Evolutionary conservation across 164 flowering plant species (phyloP), one percentile per base, ranked within the genome.

Genomic region (Houttuynia cordata): DNA sequence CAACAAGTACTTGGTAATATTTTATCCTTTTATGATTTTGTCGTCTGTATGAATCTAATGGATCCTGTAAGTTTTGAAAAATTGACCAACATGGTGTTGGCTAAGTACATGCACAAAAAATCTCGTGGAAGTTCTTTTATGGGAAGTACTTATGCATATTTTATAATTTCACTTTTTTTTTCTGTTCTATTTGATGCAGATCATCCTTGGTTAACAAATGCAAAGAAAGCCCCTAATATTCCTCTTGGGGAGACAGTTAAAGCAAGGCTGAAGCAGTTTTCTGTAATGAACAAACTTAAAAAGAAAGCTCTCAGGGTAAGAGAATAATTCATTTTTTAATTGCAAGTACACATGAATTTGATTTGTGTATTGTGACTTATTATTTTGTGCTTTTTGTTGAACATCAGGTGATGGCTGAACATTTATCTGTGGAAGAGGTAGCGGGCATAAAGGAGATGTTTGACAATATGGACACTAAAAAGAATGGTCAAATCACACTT

Each of bases 261-360:
- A 73, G 89, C 95, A 39, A 85, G 98, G 70, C 90, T 92, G 58
- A 81, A 84, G 68, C 98, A 92, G 65, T 92, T 92, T 66, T 82
- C 98, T 57, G 78, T 91, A 18, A 81, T 91, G 96, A 88, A 88
- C 79, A 91, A 88, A 74, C 82, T 92, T 58, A 92, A 92, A 78
- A 92, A 89, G 77, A 83, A 83, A 82, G 98, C 98, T 62, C 76
- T 92, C 7, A 78, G 80, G 91, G 98, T 89, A 86, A 67, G 69
- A 53, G 34, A 21, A 40, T 8, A 15, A 30, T 45, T 24, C 56
- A 53, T 23, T 57, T 30, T 57, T 45, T 10, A 45, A 45, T 45
- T 30, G 37, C 37, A 30, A 30, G 49, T 45, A 1, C 17, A 8
- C 17, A 2, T 45, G 14, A 10, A 45, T 45, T 45, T 45, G 49